These are phyloP conservation scores for Nicotiana sylvestris DNA, from an alignment of 257 asterid species.

Conservation along the genomic window DNA sequence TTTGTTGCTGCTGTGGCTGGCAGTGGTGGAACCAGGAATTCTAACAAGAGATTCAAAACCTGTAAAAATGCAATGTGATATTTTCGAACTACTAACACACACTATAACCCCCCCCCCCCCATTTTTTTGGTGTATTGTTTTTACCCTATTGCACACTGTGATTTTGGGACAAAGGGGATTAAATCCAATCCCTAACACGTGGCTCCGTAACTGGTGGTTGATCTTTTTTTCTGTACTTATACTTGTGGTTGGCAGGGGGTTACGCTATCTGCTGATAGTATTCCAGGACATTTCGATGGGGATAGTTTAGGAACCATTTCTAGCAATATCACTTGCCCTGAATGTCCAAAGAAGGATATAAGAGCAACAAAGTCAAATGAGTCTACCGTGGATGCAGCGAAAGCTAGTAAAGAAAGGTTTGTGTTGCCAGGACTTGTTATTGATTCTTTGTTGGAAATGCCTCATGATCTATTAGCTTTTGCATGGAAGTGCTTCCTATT, in stretches of 20 bases:
- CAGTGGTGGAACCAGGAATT: too few species aligned
- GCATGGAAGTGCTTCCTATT: conserved; percentile 7
- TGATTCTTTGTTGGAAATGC: neutral
- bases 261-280: conserved; percentile 48
- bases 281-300: conserved; percentile 35
- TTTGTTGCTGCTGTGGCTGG: neutral
- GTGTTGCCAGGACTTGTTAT: neutral
- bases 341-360: conserved; percentile 28
- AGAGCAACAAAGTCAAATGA: conserved; percentile 23
- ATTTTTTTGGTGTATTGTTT: too few species aligned
- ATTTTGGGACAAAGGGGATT: too few species aligned
- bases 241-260: conserved; percentile 43
- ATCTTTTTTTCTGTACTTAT: conserved; percentile 4
- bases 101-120: too few species aligned
- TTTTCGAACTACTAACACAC: too few species aligned
- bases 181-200: too few species aligned
- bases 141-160: too few species aligned
- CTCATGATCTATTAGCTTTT: conserved; percentile 11
- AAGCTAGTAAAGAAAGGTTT: conserved; percentile 37
- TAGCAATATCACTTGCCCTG: conserved; percentile 22
- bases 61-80: too few species aligned
- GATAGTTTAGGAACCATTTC: conserved; percentile 30
- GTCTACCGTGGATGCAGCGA: conserved; percentile 22
- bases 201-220: neutral
- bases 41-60: too few species aligned